Base-by-base conservation (phyloP, 1,284 basidiomycete genomes). In the Puccinia polysora region DNA sequence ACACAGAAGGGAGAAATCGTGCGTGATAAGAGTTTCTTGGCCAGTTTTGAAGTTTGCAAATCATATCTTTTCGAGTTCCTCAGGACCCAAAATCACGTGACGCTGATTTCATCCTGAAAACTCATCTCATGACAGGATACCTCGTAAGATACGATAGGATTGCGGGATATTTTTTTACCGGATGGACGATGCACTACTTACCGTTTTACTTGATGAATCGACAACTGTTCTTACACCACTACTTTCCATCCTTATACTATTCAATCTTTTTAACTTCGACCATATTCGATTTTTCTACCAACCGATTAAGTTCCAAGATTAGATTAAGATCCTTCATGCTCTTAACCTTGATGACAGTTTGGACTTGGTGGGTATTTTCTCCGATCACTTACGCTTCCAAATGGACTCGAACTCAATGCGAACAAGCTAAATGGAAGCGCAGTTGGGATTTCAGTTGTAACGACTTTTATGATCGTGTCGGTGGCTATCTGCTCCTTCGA, bases 201-300 rank as follows among this genome's bases (percentile, higher is more conserved):
- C 95, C 95, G 10, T 98, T 98, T 85, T 97, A 87, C 85, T 82
- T 96, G 75, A 97, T 97, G 95, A 82, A 86, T 62, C 90, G 95
- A 28, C 95, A 98, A 79, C 86, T 97, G 55, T 97, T 97, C 85
- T 81, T 97, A 32, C 94, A 97, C 79, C 94, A 97, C 82, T 97
- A 97, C 80, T 88, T 97, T 80, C 94, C 94, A 0, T 91, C 95
- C 0, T 84, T 99, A 15, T 98, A 96, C 81, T 97, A 94, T 78
- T 87, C 91, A 23, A 87, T 97, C 75, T 84, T 98, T 8, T 82
- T 93, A 30, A 84, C 85, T 34, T 89, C 88, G 65, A 84, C 84
- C 1, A 83, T 90, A 1, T 97, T 97, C 77, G 96, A 98, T 80
- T 84, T 92, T 50, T 80, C 86, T 43, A 97, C 93, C 0, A 88